Evolutionary conservation across 371 early-diverging fungal genomes (phyloP), one percentile per base, ranked within the genome.

Genomic region (Syncephalastrum racemosum): DNA sequence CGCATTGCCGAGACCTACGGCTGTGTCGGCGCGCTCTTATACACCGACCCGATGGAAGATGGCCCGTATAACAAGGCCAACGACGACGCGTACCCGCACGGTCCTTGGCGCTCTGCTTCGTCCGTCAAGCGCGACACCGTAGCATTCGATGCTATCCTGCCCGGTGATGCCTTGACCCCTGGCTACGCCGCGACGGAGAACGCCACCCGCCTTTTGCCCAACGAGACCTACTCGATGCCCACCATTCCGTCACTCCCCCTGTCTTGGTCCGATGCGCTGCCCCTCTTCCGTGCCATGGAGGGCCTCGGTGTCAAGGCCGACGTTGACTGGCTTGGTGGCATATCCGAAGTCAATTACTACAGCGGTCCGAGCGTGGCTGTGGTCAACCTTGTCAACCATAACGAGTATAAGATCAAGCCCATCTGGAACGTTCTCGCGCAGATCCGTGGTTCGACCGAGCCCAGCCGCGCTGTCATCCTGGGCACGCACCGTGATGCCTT

Each of bases 401-500:
- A 79, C 25, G 72, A 81, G 5, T 75, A 74, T 59, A 64, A 75
- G 40, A 71, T 75, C 13, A 73, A 65, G 22, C 79, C 88, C 13
- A 73, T 88, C 43, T 83, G 82, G 79, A 83, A 88, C 53, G 86
- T 88, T 18, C 67, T 87, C 22, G 82, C 71, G 6, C 75, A 64
- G 15, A 86, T 88, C 54, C 52, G 69, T 47, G 89, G 89, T 19
- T 48, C 68, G 36, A 68, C 68, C 44, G 83, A 86, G 23, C 73
- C 81, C 1, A 77, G 85, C 41, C 75, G 77, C 8, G 75, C 72
- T 0, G 70, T 88, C 36, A 66, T 88, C 10, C 60, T 86, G 42
- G 79, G 88, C 23, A 84, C 79, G 57, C 89, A 88, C 46, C 76
- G 88, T 48, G 89, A 88, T 58, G 81, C 88, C 16, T 85, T 84